Evolutionary conservation across 768 basidiomycete genomes (phyloP).

Genomic region (Amanita molliuscula): DNA sequence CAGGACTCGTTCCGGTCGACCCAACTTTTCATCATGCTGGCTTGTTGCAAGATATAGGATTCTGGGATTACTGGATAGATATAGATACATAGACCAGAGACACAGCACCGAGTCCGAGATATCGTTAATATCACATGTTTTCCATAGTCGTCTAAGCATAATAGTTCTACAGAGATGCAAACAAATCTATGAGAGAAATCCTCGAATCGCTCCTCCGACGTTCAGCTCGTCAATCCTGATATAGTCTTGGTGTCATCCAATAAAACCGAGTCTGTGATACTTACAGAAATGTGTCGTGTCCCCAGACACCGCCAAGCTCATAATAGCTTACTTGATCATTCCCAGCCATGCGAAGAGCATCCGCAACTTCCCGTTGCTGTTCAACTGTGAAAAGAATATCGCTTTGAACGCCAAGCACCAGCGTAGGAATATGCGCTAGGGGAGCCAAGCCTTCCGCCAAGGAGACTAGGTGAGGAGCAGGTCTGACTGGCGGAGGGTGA

Average conservation of each 20-base stretch:
- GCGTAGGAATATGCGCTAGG: slow-evolving; percentile 64
- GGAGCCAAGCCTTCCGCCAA: slow-evolving; percentile 74
- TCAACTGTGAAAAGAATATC: slow-evolving; percentile 97
- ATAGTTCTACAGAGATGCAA: neutral
- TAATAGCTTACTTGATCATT: slow-evolving; percentile 90
- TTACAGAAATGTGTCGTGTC: slow-evolving; percentile 94
- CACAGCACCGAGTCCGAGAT: neutral
- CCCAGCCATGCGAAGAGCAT: slow-evolving; percentile 84
- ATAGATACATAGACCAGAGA: slow-evolving; percentile 53
- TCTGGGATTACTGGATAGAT: slow-evolving; percentile 59
- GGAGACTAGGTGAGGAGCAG: slow-evolving; percentile 63
- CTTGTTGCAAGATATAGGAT: slow-evolving; percentile 66
- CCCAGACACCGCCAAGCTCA: slow-evolving; percentile 98
- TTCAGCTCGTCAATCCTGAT: slow-evolving; percentile 74
- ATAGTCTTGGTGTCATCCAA: slow-evolving; percentile 3
- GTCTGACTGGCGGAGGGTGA: slow-evolving; percentile 62
- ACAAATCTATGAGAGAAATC: slow-evolving; percentile 55
- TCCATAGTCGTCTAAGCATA: neutral
- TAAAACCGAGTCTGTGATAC: slow-evolving; percentile 18
- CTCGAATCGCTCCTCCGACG: slow-evolving; percentile 85
- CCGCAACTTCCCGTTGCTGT: slow-evolving; percentile 91
- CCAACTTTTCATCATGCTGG: slow-evolving; percentile 52
- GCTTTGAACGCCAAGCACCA: slow-evolving; percentile 91
- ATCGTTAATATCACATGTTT: neutral
- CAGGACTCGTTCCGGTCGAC: slow-evolving; percentile 51